Evolutionary conservation across 768 basidiomycete species (phyloP).

Genomic region (Termitomyces titanicus): DNA sequence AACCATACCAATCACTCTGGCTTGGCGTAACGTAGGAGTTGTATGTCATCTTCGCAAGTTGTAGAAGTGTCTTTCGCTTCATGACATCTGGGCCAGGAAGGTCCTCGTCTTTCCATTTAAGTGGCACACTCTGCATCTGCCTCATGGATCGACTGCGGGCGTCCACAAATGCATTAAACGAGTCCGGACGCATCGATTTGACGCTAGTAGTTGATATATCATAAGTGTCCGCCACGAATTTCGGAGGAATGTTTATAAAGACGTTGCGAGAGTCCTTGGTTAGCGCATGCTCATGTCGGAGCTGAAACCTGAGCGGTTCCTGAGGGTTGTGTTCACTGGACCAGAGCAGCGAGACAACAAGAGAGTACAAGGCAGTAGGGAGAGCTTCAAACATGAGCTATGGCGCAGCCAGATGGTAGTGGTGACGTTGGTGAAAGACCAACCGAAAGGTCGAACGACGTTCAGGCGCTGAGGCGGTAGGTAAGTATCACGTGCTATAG

Average conservation of each 20-base stretch:
- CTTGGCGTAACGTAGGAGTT: conserved; percentile 69
- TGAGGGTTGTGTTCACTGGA: conserved; percentile 24
- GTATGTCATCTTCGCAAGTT: conserved; percentile 85
- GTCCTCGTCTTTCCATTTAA: conserved; percentile 65
- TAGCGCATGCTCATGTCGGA: conserved; percentile 63
- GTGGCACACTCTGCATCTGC: conserved; percentile 31
- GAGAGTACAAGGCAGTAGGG: conserved; percentile 37
- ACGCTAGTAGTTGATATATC: conserved; percentile 36
- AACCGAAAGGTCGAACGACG: background rate
- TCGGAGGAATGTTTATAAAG: conserved; percentile 48
- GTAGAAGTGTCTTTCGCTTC: conserved; percentile 66
- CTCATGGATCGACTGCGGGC: conserved; percentile 35
- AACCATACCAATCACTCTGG: conserved; percentile 67
- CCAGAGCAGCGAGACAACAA: conserved; percentile 42
- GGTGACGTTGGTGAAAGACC: background rate
- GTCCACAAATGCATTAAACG: conserved; percentile 32
- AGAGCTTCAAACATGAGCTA: conserved; percentile 28
- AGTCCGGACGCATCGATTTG: conserved; percentile 44
- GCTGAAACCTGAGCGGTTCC: conserved; percentile 48
- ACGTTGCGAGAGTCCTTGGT: conserved; percentile 51
- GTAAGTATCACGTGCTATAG: background rate
- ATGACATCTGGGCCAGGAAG: conserved; percentile 68
- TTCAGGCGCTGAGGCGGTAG: background rate
- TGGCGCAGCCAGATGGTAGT: background rate
- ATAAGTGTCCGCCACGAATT: conserved; percentile 33